Evolutionary conservation across 164 flowering plant genomes (phyloP), one percentile per base, ranked within the genome.

Genomic region (Hamamelis virginiana): DNA sequence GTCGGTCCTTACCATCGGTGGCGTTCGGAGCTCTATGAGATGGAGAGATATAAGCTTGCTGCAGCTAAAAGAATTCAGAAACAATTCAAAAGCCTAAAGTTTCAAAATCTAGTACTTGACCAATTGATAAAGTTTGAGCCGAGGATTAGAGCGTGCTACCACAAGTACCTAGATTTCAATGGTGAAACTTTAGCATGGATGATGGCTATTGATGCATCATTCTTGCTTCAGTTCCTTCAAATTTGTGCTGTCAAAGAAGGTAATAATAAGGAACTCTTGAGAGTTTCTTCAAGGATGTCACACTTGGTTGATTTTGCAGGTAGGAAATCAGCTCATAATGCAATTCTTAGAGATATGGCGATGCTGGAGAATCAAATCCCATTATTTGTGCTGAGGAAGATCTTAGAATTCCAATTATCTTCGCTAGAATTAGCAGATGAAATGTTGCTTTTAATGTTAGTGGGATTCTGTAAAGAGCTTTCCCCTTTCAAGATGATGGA

Each of bases 281-380:
- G 68, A 59, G 59, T 69, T 41, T 48, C 80, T 0, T 80, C 86
- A 5, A 78, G 72, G 50, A 73, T 82, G 82, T 69, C 81, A 5
- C 82, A 75, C 51, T 70, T 82, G 52, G 61, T 80, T 14, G 81
- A 77, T 68, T 23, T 47, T 61, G 67, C 77, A 3, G 78, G 81
- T 5, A 74, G 69, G 22, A 79, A 80, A 64, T 67, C 78, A 0
- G 80, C 77, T 0, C 83, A 81, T 44, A 74, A 81, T 16, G 77
- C 81, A 1, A 76, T 87, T 48, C 75, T 83, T 14, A 81, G 83
- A 64, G 91, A 86, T 33, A 69, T 81, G 3, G 48, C 75, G 21
- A 81, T 84, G 85, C 70, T 84, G 0, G 90, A 86, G 78, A 86
- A 86, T 66, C 90, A 86, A 66, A 84, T 86, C 23, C 90, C 90